Conservation (phyloP, 2,329 filamentous ascomycete genomes). For the Pseudonectria foliicola region DNA sequence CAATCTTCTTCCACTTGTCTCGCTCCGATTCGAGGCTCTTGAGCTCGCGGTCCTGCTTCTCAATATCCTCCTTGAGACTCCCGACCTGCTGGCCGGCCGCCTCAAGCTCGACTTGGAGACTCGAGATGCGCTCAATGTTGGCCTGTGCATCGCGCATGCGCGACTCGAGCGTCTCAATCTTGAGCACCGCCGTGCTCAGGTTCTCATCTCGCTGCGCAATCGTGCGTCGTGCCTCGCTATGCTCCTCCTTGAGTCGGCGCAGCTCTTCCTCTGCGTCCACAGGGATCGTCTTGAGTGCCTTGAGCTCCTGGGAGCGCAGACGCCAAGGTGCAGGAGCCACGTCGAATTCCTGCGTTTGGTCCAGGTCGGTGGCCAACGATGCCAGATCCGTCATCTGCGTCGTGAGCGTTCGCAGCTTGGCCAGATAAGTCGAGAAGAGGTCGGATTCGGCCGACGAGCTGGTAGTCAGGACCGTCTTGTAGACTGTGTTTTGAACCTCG, state of each 20-base stretch:
- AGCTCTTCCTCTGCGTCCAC: constrained; percentile 83
- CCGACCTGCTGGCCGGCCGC: constrained; percentile 42
- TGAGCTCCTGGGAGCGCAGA: constrained; percentile 71
- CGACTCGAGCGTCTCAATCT: constrained; percentile 87
- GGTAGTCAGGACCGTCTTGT: constrained; percentile 40
- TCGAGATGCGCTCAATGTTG: constrained; percentile 63
- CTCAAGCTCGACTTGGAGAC: constrained; percentile 55
- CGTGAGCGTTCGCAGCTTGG: constrained; percentile 58
- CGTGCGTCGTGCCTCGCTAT: constrained; percentile 67
- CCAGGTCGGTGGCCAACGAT: constrained; percentile 61
- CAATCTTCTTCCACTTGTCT: constrained; percentile 65
- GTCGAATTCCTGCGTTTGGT: constrained; percentile 73
- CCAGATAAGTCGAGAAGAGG: constrained; percentile 60
- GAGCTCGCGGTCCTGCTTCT: constrained; percentile 61
- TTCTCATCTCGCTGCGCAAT: constrained; percentile 71
- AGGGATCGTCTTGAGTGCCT: constrained; percentile 71
- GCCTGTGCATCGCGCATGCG: constrained; percentile 77
- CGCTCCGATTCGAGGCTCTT: constrained; percentile 57
- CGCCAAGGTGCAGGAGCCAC: constrained; percentile 72
- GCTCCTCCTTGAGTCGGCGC: constrained; percentile 68
- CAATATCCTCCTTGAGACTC: constrained; percentile 55
- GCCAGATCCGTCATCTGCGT: constrained; percentile 63
- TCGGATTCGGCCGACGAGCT: constrained; percentile 56
- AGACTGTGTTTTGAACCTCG: constrained; percentile 60
- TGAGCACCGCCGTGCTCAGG: constrained; percentile 79